Evolutionary conservation across 2,329 filamentous ascomycete species (phyloP).

Genomic region (Exophiala sideris): DNA sequence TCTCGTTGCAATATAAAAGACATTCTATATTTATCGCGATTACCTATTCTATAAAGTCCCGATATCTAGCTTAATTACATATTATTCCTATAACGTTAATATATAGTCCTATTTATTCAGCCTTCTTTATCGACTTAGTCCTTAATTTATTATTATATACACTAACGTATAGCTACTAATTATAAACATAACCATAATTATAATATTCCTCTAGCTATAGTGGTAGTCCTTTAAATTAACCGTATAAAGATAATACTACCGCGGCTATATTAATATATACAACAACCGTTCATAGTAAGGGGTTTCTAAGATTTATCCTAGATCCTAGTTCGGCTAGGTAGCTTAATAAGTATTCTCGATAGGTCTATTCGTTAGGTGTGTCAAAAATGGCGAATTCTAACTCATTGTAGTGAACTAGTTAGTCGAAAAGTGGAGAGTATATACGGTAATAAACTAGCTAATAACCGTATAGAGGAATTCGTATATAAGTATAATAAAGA

Average conservation of each 20-base stretch:
- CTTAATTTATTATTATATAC: constrained; percentile 40
- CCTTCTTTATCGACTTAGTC: constrained; percentile 39
- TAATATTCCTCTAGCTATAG: constrained; percentile 66
- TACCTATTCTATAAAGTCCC: too few species aligned
- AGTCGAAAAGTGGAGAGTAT: constrained; percentile 56
- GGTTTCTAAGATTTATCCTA: constrained; percentile 54
- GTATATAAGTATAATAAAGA: constrained; percentile 71
- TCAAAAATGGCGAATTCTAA: constrained; percentile 49
- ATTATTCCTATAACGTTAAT: too few species aligned
- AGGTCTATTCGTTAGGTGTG: constrained; percentile 50
- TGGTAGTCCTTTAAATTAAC: constrained; percentile 60
- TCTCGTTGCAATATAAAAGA: too few species aligned
- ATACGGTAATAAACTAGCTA: constrained; percentile 77
- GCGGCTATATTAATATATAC: constrained; percentile 58
- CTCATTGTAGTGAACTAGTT: constrained; percentile 46
- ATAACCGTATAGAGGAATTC: constrained; percentile 68
- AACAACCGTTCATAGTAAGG: constrained; percentile 54
- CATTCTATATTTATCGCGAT: background rate
- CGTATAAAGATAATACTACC: constrained; percentile 58
- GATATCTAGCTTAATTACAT: too few species aligned
- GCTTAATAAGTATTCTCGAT: constrained; percentile 53
- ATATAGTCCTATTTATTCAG: too few species aligned
- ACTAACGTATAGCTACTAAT: constrained; percentile 53
- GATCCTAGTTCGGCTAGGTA: constrained; percentile 36
- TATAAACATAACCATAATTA: constrained; percentile 56